Percentiles rank a stretch among this genome's conserved stretches.
Conservation (phyloP, 305 asterid genomes). For the Fraxinus dipetala region DNA sequence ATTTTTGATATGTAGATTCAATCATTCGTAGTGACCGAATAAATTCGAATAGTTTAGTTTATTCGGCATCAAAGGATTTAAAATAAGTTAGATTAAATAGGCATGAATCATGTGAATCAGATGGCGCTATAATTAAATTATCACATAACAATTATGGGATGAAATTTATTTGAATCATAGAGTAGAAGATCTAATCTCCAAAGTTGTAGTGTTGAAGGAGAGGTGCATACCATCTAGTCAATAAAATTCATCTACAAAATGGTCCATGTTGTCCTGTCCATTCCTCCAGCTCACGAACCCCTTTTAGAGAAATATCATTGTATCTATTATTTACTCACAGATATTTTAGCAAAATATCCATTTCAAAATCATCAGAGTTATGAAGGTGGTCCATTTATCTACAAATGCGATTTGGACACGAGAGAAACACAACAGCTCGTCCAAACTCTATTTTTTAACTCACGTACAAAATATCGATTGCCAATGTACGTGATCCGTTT, state of each 20-base stretch:
- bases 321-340: background rate
- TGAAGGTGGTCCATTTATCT: background rate
- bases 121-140: background rate
- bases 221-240: too few species aligned
- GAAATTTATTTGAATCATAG: too few species aligned
- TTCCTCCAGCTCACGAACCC: background rate
- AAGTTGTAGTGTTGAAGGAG: background rate
- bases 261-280: background rate
- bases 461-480: background rate
- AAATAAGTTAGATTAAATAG: background rate
- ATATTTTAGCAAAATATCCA: background rate
- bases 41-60: too few species aligned
- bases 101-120: background rate
- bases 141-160: background rate
- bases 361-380: background rate
- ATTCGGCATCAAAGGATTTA: background rate
- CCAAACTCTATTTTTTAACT: too few species aligned
- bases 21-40: background rate
- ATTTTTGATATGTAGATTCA: too few species aligned
- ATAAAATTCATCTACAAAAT: background rate
- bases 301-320: background rate
- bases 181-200: background rate
- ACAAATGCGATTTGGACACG: background rate
- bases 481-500: background rate
- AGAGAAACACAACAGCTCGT: background rate